Percentiles rank a stretch among this genome's conserved stretches.
phyloP scores from a whole-genome alignment of 305 asterid species.

The Fraxinus greggii region DNA sequence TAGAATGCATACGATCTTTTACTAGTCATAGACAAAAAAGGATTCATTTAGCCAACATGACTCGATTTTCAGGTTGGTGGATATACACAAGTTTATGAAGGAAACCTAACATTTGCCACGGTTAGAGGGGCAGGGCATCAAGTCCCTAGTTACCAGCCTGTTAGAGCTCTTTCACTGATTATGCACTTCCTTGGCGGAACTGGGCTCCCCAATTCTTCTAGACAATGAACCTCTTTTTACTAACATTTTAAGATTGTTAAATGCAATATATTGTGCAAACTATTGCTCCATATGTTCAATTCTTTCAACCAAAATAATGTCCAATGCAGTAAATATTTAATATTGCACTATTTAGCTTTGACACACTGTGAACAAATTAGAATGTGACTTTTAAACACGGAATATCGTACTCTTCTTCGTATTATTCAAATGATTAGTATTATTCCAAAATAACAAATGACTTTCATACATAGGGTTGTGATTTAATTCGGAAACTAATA shows the following conservation, averaged over 20 bases:
- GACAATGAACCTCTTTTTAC: background rate
- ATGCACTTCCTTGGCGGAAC: slow-evolving; percentile 53
- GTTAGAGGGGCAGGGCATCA: slow-evolving; percentile 80
- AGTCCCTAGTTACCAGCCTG: slow-evolving; percentile 68
- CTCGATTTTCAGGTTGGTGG: slow-evolving; percentile 58
- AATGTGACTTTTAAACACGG: background rate
- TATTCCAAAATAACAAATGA: no score
- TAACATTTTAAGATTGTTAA: background rate
- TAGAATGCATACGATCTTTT: background rate
- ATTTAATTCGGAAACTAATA: no score
- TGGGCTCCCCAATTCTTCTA: slow-evolving; percentile 39
- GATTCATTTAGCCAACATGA: background rate
- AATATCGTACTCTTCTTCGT: background rate
- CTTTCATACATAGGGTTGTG: no score
- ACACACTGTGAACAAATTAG: background rate
- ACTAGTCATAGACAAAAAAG: background rate
- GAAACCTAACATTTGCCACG: slow-evolving; percentile 62
- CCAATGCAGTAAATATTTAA: background rate
- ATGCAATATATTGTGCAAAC: background rate
- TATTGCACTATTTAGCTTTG: background rate
- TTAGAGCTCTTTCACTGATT: slow-evolving; percentile 55
- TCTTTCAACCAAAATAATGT: background rate
- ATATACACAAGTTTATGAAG: slow-evolving; percentile 48
- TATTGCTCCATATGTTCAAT: background rate
- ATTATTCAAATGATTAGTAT: no score